phyloP scores from a whole-genome alignment of 2,329 filamentous ascomycete species.

The Exophiala aquamarina region DNA sequence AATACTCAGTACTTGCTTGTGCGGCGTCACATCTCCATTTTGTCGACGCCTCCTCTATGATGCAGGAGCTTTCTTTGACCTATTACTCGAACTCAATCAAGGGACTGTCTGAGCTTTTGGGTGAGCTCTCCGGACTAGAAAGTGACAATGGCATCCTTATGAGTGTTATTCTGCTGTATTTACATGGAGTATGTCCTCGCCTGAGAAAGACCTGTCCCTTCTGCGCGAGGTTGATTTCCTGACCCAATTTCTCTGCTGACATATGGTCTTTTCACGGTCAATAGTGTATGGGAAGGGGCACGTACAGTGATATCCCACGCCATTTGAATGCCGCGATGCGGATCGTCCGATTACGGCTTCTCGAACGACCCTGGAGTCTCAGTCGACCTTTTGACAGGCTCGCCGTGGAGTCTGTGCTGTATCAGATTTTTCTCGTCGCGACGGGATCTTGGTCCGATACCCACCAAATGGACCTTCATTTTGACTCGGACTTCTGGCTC shows the following conservation, averaged over 20 bases:
- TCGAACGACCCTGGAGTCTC: conserved; percentile 7
- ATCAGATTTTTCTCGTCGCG: conserved; percentile 19
- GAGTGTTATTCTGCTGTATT: conserved; percentile 20
- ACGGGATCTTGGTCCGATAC: conserved; percentile 18
- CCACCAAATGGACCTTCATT: conserved; percentile 7
- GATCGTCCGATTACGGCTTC: conserved; percentile 16
- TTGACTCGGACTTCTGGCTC: conserved; percentile 18
- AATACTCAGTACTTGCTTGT: conserved; percentile 18
- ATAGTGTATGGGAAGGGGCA: conserved; percentile 19
- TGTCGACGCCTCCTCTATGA: conserved; percentile 12
- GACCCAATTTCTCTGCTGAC: background rate
- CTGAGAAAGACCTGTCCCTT: too few relatives aligned
- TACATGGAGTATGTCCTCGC: conserved; percentile 16
- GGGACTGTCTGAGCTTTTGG: conserved; percentile 15
- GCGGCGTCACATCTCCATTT: conserved; percentile 18
- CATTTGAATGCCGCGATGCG: conserved; percentile 20
- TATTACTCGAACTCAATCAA: conserved; percentile 18
- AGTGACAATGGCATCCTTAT: conserved; percentile 17
- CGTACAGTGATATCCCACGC: conserved; percentile 18
- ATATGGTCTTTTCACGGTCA: background rate
- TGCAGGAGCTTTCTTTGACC: conserved; percentile 20
- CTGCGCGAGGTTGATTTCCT: too few relatives aligned
- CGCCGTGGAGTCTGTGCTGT: conserved; percentile 18
- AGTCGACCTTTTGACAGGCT: conserved; percentile 18
- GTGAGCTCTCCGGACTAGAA: conserved; percentile 4